Evolutionary conservation across 169 alveolate species (phyloP).

Genomic region (Plasmodium gonderi): DNA sequence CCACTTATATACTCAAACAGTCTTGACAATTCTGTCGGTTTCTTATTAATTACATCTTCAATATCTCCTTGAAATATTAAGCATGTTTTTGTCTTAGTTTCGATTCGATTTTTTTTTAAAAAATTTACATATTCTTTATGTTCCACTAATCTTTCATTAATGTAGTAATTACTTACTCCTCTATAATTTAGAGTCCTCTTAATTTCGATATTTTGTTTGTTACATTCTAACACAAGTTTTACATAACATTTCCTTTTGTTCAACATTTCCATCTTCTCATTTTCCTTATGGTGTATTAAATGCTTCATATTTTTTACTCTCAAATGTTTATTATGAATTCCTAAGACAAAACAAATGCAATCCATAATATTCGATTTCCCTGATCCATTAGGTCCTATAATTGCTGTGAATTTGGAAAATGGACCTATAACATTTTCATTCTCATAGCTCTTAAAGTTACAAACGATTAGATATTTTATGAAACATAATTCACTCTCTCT

Average conservation of each 20-base stretch:
- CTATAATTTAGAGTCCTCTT: constrained; percentile 85
- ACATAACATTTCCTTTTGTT: constrained; percentile 81
- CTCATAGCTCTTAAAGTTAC: constrained; percentile 93
- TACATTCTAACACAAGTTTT: constrained; percentile 82
- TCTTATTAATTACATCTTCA: constrained; percentile 88
- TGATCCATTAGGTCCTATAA: constrained; percentile 95
- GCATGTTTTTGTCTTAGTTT: constrained; percentile 83
- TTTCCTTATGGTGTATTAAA: constrained; percentile 86
- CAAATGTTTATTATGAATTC: constrained; percentile 88
- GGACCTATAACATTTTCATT: constrained; percentile 92
- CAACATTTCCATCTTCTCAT: constrained; percentile 76
- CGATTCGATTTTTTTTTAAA: constrained; percentile 78
- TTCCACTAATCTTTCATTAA: constrained; percentile 83
- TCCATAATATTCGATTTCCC: constrained; percentile 93
- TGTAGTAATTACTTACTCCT: constrained; percentile 86
- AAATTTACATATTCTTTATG: constrained; percentile 81
- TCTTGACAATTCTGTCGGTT: constrained; percentile 90
- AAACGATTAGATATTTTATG: constrained; percentile 75
- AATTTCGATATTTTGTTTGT: constrained; percentile 82
- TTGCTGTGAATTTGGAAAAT: constrained; percentile 90
- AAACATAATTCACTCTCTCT: constrained; percentile 44
- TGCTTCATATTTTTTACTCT: constrained; percentile 91
- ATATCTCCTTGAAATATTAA: constrained; percentile 93
- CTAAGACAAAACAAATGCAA: constrained; percentile 90
- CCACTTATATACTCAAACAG: constrained; percentile 92